phyloP scores from a whole-genome alignment of 2,329 filamentous ascomycete genomes.

The Monascus ruber region DNA sequence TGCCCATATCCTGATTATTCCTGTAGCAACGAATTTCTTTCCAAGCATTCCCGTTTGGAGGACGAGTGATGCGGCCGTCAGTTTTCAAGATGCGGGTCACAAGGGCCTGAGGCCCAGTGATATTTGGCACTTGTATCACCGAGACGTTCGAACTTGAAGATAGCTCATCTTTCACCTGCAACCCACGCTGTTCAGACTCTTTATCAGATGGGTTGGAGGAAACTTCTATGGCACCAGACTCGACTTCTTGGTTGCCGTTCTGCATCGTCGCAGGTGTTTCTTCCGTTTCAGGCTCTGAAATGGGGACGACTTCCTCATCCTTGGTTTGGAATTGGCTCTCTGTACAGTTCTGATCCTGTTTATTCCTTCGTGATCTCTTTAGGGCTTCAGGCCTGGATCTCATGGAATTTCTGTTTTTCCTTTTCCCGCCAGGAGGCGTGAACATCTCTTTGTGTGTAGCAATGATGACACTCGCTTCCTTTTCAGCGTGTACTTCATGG shows the following conservation, averaged over 20 bases:
- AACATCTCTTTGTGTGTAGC: neutral
- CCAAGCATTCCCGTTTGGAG: slow-evolving; percentile 30
- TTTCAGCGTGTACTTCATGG: neutral
- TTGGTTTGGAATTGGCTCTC: neutral
- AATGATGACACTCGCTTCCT: neutral
- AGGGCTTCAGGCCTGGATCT: neutral
- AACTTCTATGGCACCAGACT: neutral
- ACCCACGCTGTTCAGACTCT: too few species aligned
- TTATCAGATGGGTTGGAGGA: neutral
- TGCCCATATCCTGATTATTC: slow-evolving; percentile 37
- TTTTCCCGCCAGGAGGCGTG: neutral
- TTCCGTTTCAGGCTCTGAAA: neutral
- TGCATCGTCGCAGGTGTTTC: neutral
- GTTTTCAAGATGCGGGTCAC: slow-evolving; percentile 25
- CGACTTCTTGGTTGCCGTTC: neutral
- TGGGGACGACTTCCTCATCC: neutral
- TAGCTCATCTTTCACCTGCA: slow-evolving; percentile 3
- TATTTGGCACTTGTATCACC: slow-evolving; percentile 15
- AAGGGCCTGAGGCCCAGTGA: slow-evolving; percentile 19
- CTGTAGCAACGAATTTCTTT: slow-evolving; percentile 32
- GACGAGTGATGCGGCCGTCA: slow-evolving; percentile 26
- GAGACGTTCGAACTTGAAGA: neutral
- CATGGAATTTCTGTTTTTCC: neutral
- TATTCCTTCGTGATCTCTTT: neutral
- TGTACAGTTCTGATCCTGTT: neutral